phyloP scores from a whole-genome alignment of 1,284 basidiomycete species.

The Schizophyllum commune region DNA sequence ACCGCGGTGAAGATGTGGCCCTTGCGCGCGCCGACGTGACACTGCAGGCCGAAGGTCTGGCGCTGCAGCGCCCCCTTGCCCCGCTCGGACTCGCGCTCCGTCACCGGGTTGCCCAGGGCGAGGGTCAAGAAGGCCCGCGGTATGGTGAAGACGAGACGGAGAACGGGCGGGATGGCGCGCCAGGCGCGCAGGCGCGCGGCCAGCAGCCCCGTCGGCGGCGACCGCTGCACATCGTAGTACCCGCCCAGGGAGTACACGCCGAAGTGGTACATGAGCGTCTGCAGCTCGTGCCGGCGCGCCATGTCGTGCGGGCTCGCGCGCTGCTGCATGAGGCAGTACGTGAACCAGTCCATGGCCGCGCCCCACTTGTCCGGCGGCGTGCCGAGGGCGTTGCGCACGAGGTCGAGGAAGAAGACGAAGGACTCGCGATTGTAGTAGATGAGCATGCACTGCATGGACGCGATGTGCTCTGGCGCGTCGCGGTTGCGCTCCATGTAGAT shows the following conservation, averaged over 20 bases:
- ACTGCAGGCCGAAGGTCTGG: conserved; percentile 22
- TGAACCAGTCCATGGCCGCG: conserved; percentile 22
- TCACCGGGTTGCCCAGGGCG: conserved; percentile 13
- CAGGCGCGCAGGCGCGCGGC: conserved; percentile 19
- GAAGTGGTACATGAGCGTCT: not conserved
- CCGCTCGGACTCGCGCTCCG: conserved; percentile 9
- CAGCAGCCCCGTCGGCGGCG: not conserved
- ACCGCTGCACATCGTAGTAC: not conserved
- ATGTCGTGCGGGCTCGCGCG: conserved; percentile 3
- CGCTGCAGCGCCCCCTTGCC: not conserved
- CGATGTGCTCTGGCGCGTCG: conserved; percentile 15
- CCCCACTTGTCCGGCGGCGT: conserved; percentile 20
- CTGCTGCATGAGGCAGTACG: conserved; percentile 9
- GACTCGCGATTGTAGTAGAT: conserved; percentile 38
- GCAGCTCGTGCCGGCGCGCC: not conserved
- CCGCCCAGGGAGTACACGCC: not conserved
- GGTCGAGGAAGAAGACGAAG: conserved; percentile 32
- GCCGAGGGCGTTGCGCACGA: conserved; percentile 23
- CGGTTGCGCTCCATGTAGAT: conserved; percentile 14
- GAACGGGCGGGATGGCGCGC: conserved; percentile 21
- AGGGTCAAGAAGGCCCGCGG: conserved; percentile 22
- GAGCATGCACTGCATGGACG: conserved; percentile 13
- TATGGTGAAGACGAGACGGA: conserved; percentile 26
- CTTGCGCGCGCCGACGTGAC: conserved; percentile 18
- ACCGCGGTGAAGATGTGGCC: conserved; percentile 24